These are phyloP conservation scores for Phytophthora idaei DNA, from an alignment of 352 stramenopile species.

Conservation along the genomic window DNA sequence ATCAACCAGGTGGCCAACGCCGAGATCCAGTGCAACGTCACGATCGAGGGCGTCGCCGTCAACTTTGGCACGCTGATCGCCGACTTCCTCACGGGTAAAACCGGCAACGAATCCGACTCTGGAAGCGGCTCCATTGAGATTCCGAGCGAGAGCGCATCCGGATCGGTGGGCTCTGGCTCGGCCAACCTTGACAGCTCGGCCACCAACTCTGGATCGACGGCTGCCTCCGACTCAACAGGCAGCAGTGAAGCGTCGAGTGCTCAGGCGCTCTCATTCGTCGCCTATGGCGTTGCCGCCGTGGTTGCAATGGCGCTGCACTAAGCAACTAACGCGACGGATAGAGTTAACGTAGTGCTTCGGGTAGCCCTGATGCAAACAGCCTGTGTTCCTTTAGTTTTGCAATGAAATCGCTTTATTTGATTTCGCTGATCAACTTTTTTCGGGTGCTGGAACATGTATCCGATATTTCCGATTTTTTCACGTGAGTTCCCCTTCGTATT, in stretches of 20 bases:
- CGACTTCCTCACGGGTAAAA: conserved; percentile 65
- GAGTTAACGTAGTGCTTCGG: conserved; percentile 29
- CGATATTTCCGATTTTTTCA: no score
- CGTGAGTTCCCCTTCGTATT: no score
- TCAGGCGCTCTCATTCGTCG: conserved; percentile 21
- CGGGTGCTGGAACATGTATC: no score
- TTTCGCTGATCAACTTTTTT: neutral
- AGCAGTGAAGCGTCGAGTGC: conserved; percentile 9
- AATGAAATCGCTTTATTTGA: conserved; percentile 3
- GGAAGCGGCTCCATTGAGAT: conserved; percentile 40
- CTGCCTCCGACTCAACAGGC: conserved; percentile 9
- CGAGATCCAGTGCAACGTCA: conserved; percentile 66
- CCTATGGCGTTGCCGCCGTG: conserved; percentile 16
- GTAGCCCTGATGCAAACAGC: neutral
- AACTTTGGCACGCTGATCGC: conserved; percentile 59
- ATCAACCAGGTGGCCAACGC: conserved; percentile 72
- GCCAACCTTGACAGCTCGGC: conserved; percentile 21
- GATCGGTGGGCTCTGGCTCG: conserved; percentile 17
- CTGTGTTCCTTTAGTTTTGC: conserved; percentile 16
- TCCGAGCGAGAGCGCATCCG: conserved; percentile 28
- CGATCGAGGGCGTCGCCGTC: conserved; percentile 46
- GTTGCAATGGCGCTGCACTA: conserved; percentile 35
- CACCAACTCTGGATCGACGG: conserved; percentile 15
- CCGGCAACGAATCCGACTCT: conserved; percentile 63
- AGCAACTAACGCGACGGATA: conserved; percentile 9